Conservation (phyloP, 2,329 filamentous ascomycete species). For the Alternaria ethzedia region DNA sequence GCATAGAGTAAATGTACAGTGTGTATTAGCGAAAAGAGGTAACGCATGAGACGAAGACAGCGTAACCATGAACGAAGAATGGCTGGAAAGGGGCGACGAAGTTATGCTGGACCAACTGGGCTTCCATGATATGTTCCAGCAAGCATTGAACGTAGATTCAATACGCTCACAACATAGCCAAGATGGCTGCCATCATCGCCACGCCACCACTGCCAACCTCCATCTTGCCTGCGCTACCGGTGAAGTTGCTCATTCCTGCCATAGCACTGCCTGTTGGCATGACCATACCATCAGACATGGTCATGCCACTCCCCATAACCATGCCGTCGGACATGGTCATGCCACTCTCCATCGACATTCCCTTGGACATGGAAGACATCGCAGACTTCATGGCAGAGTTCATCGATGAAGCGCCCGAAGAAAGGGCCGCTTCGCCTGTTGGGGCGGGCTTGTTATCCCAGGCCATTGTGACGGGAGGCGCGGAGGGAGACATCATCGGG, state of each 20-base stretch:
- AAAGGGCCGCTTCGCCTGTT: not conserved
- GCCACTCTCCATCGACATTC: slow-evolving; percentile 27
- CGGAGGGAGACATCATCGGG: slow-evolving; percentile 13
- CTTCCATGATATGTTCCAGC: not conserved
- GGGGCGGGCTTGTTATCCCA: slow-evolving; percentile 3
- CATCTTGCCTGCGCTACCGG: slow-evolving; percentile 5
- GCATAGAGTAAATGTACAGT: not conserved
- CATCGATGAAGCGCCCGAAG: not conserved
- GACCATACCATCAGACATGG: slow-evolving; percentile 4
- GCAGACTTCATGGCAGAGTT: slow-evolving; percentile 38
- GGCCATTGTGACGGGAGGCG: slow-evolving; percentile 29
- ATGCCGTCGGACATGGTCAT: slow-evolving; percentile 43
- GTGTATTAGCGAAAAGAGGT: not conserved
- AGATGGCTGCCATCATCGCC: slow-evolving; percentile 18
- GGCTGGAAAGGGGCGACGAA: not conserved
- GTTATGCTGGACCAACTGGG: not conserved
- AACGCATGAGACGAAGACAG: not conserved
- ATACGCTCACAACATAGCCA: slow-evolving; percentile 7
- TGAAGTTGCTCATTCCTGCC: slow-evolving; percentile 35
- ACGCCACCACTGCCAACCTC: slow-evolving; percentile 10
- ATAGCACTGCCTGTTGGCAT: slow-evolving; percentile 13
- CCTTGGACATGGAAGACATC: slow-evolving; percentile 46
- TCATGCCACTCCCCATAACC: slow-evolving; percentile 14
- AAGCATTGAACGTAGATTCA: not conserved
- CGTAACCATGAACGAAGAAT: not conserved